phyloP scores from a whole-genome alignment of 2,329 filamentous ascomycete genomes.

The Phialophora tarda region DNA sequence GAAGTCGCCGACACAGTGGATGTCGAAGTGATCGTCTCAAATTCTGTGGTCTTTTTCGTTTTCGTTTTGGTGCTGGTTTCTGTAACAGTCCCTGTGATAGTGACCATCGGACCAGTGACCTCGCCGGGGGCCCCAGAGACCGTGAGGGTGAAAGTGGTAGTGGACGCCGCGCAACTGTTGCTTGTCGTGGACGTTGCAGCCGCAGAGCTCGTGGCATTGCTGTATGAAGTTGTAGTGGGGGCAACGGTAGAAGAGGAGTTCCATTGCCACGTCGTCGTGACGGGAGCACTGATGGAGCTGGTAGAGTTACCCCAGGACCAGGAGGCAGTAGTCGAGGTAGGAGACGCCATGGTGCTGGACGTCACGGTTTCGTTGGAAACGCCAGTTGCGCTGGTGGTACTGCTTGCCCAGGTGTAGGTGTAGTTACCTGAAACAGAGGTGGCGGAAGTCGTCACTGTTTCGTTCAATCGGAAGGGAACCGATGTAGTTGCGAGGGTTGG shows the following conservation, averaged over 20 bases:
- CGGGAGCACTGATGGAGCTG: not conserved
- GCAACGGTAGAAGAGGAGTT: not conserved
- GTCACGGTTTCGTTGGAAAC: constrained; percentile 16
- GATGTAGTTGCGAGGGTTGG: constrained; percentile 13
- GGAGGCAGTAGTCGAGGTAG: constrained; percentile 9
- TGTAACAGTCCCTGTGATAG: constrained; percentile 2
- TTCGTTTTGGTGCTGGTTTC: constrained; percentile 15
- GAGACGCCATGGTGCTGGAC: constrained; percentile 11
- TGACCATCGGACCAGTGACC: not conserved
- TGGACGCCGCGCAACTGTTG: constrained; percentile 10
- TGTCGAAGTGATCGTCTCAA: constrained; percentile 18
- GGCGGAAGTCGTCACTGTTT: not conserved
- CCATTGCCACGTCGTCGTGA: not conserved
- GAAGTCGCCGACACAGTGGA: constrained; percentile 16
- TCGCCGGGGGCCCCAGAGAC: constrained; percentile 4
- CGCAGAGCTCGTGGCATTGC: constrained; percentile 18
- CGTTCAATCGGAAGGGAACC: constrained; percentile 1
- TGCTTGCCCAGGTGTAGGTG: constrained; percentile 9
- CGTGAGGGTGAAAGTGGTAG: constrained; percentile 13
- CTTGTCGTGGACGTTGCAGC: constrained; percentile 10
- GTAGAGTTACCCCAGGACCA: constrained; percentile 2
- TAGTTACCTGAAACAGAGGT: not conserved
- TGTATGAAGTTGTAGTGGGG: not conserved
- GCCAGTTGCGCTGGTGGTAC: constrained; percentile 4
- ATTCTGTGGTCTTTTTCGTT: constrained; percentile 8